Evolutionary conservation across 345 rosid species (phyloP).

Genomic region (Salix suchowensis): DNA sequence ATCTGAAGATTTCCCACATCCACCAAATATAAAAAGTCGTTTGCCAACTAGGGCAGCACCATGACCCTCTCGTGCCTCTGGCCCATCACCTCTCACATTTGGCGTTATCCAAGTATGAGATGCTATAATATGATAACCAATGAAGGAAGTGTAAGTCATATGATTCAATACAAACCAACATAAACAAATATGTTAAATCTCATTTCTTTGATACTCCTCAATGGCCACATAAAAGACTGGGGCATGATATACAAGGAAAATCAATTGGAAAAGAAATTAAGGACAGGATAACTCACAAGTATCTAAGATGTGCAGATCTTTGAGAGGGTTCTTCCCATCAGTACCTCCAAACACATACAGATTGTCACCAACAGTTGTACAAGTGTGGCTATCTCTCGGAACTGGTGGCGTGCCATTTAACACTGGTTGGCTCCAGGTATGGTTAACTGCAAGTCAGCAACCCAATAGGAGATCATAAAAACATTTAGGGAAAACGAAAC

Average conservation of each 20-base stretch:
- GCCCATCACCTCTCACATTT: constrained; percentile 84
- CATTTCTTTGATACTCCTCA: background rate
- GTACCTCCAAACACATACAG: constrained; percentile 92
- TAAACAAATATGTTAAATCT: background rate
- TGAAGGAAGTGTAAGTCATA: background rate
- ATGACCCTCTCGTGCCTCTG: constrained; percentile 93
- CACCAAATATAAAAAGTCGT: constrained; percentile 88
- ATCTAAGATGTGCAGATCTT: constrained; percentile 75
- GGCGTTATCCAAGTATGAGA: constrained; percentile 87
- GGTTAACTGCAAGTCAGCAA: constrained; percentile 51
- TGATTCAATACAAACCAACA: background rate
- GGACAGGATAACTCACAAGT: constrained; percentile 50
- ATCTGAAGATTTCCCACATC: constrained; percentile 73
- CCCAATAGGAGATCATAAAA: constrained; percentile 1
- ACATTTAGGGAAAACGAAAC: background rate
- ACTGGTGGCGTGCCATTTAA: constrained; percentile 66
- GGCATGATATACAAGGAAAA: background rate
- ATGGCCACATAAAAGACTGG: background rate
- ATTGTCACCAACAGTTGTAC: constrained; percentile 68
- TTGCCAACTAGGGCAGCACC: constrained; percentile 87
- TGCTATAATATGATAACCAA: constrained; percentile 41
- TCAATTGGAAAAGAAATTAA: constrained; percentile 6
- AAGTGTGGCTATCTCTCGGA: constrained; percentile 94
- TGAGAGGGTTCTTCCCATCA: constrained; percentile 76
- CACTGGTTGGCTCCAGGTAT: constrained; percentile 76